Base-by-base conservation (phyloP, 2,329 filamentous ascomycete genomes). In the Aspergillus transmontanensis region DNA sequence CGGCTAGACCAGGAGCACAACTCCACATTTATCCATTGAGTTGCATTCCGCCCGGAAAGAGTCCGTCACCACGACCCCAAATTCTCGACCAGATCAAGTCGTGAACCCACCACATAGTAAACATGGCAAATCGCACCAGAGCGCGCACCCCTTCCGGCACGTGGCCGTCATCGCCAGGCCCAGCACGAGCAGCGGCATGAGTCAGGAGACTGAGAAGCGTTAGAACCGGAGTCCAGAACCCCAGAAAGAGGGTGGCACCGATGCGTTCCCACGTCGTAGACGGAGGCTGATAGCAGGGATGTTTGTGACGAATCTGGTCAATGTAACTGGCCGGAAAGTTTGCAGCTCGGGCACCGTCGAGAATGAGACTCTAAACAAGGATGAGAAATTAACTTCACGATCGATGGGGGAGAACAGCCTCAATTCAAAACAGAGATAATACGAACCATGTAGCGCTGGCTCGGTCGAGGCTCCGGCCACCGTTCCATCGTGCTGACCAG, bases 121-220 rank as follows among this genome's bases (percentile, higher is more conserved):
- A 56, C 53, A 56, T 56, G n/a, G 53, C 53, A 56, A 56, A 36
- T 39, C 53, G 53, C 28, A 56, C 53, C 53, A 56, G 21, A 32
- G 53, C 53, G n/a, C 53, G 53, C 19, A 56, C 53, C 19, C 53
- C 53, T 21, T 56, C 53, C 34, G 53, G 53, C 30, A 56, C 53
- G 34, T 56, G 53, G 28, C 53, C 53, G 21, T 56, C 34, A 34
- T 56, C 53, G 39, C 53, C 53, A 36, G 53, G 53, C 34, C 53
- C 53, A 36, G 53, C 34, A 23, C 53, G 53, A 30, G 53, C 53
- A 12, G 53, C 34, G 21, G 53, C 53, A 39, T 41, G 53, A 34
- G 53, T 56, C 28, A 56, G 53, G 34, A 56, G 30, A 36, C 53
- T 56, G 53, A 56, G 53, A 30, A 56, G 53, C 30, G 26, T 36